Evolutionary conservation across 208 protist species (phyloP).

Genomic region (Trypanosoma cruzi): DNA sequence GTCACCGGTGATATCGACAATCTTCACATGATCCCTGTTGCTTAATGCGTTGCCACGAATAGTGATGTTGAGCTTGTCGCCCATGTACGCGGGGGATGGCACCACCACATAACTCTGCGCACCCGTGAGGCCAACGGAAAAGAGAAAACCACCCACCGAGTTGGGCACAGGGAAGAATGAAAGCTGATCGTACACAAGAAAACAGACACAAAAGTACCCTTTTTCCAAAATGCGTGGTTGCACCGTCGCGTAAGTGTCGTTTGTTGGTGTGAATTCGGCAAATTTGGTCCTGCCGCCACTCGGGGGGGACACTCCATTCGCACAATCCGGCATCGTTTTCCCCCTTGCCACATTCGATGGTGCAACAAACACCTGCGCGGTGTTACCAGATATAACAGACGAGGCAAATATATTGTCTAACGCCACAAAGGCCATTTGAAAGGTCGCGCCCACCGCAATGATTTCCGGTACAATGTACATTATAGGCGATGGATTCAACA

Average conservation of each 20-base stretch:
- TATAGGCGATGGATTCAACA: conserved; percentile 68
- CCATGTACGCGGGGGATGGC: conserved; percentile 67
- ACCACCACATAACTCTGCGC: conserved; percentile 74
- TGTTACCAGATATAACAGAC: conserved; percentile 34
- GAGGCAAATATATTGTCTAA: conserved; percentile 69
- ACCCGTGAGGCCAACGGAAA: conserved; percentile 80
- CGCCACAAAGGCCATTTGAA: conserved; percentile 67
- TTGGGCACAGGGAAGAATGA: conserved; percentile 67
- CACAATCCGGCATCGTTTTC: conserved; percentile 42
- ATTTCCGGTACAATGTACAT: conserved; percentile 66
- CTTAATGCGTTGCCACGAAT: conserved; percentile 75
- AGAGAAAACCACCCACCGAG: conserved; percentile 65
- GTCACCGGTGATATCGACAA: conserved; percentile 50
- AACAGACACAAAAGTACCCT: conserved; percentile 87
- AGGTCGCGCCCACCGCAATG: conserved; percentile 43
- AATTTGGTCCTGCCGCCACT: conserved; percentile 55
- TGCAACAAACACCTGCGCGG: conserved; percentile 49
- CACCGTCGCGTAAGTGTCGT: conserved; percentile 54
- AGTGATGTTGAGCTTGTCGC: conserved; percentile 60
- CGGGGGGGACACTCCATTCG: conserved; percentile 29
- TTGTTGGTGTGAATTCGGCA: conserved; percentile 63
- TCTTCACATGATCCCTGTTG: conserved; percentile 72
- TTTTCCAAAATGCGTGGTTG: conserved; percentile 43
- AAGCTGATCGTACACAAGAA: conserved; percentile 64
- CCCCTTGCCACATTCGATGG: conserved; percentile 8